Conservation (phyloP, 768 basidiomycete genomes). For the Collybia mongolica region DNA sequence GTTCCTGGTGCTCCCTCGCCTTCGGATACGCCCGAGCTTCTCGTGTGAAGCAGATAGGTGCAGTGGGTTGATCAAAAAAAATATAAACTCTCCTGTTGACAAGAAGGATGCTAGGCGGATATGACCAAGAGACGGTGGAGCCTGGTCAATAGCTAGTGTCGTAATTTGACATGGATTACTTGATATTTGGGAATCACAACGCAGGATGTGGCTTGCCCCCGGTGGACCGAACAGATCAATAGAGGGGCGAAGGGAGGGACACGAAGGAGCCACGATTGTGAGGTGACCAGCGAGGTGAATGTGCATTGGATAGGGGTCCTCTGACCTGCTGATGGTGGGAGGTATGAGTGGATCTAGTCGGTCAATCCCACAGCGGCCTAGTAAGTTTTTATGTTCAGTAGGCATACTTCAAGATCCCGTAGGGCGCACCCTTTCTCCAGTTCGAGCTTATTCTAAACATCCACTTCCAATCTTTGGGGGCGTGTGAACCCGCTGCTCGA, state of each 20-base stretch:
- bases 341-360: slow-evolving; percentile 21
- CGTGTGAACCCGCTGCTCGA: slow-evolving; percentile 36
- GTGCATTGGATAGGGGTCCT: slow-evolving; percentile 27
- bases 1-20: slow-evolving; percentile 33
- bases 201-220: slow-evolving; percentile 35
- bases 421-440: slow-evolving; percentile 67
- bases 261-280: slow-evolving; percentile 56
- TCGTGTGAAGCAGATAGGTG: slow-evolving; percentile 39
- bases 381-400: slow-evolving; percentile 3
- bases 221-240: slow-evolving; percentile 37
- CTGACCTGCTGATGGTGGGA: slow-evolving; percentile 6
- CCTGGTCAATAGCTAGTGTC: slow-evolving; percentile 73
- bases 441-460: slow-evolving; percentile 86
- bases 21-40: slow-evolving; percentile 49
- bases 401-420: slow-evolving; percentile 2
- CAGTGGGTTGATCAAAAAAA: slow-evolving; percentile 54
- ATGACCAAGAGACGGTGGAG: slow-evolving; percentile 43
- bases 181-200: slow-evolving; percentile 37
- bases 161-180: slow-evolving; percentile 45
- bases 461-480: slow-evolving; percentile 73
- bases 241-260: slow-evolving; percentile 28
- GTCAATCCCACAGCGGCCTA: slow-evolving; percentile 66
- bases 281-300: slow-evolving; percentile 61
- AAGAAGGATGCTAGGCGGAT: slow-evolving; percentile 59
- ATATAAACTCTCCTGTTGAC: slow-evolving; percentile 65